Percentiles rank a stretch among this genome's conserved stretches.
Conservation (phyloP, 768 basidiomycete genomes). For the Boletellus emodensis region DNA sequence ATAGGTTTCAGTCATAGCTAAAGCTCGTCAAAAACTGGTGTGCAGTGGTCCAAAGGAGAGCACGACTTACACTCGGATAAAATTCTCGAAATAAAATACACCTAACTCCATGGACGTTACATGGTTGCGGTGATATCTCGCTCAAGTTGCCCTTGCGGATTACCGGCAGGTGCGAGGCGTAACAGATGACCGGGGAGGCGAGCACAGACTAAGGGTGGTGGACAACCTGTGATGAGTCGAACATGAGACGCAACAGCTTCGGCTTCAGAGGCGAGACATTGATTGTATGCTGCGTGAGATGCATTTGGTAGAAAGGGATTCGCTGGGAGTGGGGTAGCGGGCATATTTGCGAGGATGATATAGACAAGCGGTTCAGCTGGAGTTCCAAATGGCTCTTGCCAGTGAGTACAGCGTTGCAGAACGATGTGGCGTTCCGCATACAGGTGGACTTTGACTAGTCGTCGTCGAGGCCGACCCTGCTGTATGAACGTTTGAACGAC, state of each 20-base stretch:
- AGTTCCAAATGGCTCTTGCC: too few species aligned
- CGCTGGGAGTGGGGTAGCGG: neutral
- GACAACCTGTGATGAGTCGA: too few species aligned
- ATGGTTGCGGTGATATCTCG: neutral
- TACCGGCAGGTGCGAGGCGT: neutral
- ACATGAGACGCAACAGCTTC: neutral
- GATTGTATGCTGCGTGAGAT: neutral
- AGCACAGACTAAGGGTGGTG: neutral
- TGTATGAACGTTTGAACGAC: too few species aligned
- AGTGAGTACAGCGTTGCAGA: too few species aligned
- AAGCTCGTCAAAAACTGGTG: neutral
- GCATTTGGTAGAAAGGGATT: neutral
- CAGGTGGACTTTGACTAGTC: too few species aligned
- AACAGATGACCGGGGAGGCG: neutral
- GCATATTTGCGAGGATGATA: too few species aligned
- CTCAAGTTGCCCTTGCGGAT: neutral
- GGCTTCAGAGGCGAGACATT: neutral
- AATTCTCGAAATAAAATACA: neutral
- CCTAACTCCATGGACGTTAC: neutral
- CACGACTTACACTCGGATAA: neutral
- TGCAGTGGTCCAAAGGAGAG: too few species aligned
- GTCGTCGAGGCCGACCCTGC: too few species aligned
- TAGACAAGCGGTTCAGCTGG: too few species aligned
- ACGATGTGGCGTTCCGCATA: too few species aligned
- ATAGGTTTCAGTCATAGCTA: slow-evolving; percentile 4